Conservation (phyloP, 768 basidiomycete species). For the Tulasnella sp. region DNA sequence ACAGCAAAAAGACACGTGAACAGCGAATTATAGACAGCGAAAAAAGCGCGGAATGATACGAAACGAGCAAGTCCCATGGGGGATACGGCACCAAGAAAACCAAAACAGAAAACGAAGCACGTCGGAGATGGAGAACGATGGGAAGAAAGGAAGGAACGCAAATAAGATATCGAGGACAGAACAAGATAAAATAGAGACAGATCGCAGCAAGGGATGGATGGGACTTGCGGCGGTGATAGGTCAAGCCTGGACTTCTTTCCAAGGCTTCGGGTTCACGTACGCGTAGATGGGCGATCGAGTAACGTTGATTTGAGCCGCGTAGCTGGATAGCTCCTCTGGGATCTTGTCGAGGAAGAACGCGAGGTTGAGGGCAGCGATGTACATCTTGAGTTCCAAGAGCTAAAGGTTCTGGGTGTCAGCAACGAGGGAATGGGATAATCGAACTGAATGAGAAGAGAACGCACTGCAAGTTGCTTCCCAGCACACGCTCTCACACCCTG, state of each 20-base stretch:
- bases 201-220: not conserved
- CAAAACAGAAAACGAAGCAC: not conserved
- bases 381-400: constrained; percentile 22
- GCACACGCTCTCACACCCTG: constrained; percentile 15
- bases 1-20: not conserved
- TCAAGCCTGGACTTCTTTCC: constrained; percentile 13
- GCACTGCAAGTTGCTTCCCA: constrained; percentile 13
- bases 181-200: not conserved
- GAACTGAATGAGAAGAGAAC: no score
- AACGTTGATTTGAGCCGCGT: not conserved
- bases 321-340: constrained; percentile 13
- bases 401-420: no score
- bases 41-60: not conserved
- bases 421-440: no score
- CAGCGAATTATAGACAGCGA: not conserved
- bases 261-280: constrained; percentile 6
- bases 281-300: constrained; percentile 6
- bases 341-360: constrained; percentile 23
- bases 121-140: not conserved
- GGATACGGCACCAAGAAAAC: not conserved
- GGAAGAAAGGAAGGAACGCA: not conserved
- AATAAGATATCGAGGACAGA: constrained; percentile 3
- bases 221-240: not conserved
- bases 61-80: not conserved
- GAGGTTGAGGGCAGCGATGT: constrained; percentile 19